phyloP scores from a whole-genome alignment of 805 yeast species.

The Saturnispora serradocipensis region DNA sequence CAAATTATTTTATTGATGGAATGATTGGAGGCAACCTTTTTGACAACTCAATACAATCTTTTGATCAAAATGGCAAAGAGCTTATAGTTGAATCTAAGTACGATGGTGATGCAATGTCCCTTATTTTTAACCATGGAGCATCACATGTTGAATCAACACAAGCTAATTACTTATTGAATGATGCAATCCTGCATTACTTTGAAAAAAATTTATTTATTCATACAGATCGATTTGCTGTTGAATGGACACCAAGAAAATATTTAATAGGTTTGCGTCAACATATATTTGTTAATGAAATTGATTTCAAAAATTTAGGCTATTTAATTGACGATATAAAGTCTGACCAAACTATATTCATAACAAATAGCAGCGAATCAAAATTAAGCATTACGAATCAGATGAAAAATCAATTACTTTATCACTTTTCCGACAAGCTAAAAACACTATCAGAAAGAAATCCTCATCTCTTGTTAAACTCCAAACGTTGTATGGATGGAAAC shows the following conservation, averaged over 20 bases:
- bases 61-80: conserved; percentile 23
- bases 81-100: conserved; percentile 17
- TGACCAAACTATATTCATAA: conserved; percentile 55
- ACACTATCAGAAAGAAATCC: conserved; percentile 1
- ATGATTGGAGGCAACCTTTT: conserved; percentile 36
- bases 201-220: conserved; percentile 22
- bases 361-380: conserved; percentile 28
- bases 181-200: conserved; percentile 45
- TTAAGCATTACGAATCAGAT: conserved; percentile 24
- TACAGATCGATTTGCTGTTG: conserved; percentile 15
- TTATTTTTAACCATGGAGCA: conserved; percentile 22
- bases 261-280: conserved; percentile 51
- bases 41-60: conserved; percentile 8
- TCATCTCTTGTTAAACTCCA: conserved; percentile 36
- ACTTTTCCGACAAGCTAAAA: conserved; percentile 41
- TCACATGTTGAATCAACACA: conserved; percentile 24
- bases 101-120: conserved; percentile 27
- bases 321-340: conserved; percentile 45
- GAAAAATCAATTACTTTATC: conserved; percentile 44
- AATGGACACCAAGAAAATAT: conserved; percentile 47
- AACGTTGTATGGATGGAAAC: conserved; percentile 43
- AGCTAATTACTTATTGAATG: conserved; percentile 35
- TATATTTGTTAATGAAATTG: conserved; percentile 59
- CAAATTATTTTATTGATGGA: conserved; percentile 32
- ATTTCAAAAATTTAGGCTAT: conserved; percentile 45